These are phyloP conservation scores for Penstemon davidsonii DNA, from an alignment of 257 asterid genomes.

Conservation along the genomic window DNA sequence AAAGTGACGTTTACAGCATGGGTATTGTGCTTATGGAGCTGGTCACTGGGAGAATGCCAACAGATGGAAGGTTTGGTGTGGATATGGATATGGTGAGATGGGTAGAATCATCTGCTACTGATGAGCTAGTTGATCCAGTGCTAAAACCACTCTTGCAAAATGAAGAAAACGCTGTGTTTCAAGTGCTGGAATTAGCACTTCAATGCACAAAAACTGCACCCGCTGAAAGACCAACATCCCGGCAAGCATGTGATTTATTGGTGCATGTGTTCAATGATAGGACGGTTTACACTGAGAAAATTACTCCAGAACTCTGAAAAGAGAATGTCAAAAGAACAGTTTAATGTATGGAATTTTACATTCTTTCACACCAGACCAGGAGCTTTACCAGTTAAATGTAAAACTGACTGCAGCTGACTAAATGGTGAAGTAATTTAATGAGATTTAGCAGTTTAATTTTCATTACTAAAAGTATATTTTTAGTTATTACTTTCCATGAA, in stretches of 20 bases:
- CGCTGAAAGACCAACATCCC: conserved; percentile 77
- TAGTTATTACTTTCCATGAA: background rate
- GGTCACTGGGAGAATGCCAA: conserved; percentile 85
- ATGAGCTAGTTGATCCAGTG: conserved; percentile 65
- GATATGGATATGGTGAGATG: conserved; percentile 86
- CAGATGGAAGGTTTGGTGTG: conserved; percentile 67
- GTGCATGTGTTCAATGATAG: conserved; percentile 56
- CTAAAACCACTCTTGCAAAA: conserved; percentile 61
- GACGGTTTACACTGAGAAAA: conserved; percentile 45
- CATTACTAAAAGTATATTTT: background rate
- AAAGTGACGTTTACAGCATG: conserved; percentile 93
- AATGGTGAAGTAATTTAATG: background rate
- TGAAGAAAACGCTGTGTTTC: conserved; percentile 58
- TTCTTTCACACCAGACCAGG: background rate
- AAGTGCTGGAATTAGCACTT: conserved; percentile 72
- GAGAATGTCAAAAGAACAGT: background rate
- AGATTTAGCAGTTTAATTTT: background rate
- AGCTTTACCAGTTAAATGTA: background rate
- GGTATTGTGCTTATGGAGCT: conserved; percentile 96
- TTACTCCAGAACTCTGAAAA: conserved; percentile 38
- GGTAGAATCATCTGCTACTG: conserved; percentile 58
- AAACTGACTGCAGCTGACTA: background rate
- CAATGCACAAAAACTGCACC: conserved; percentile 90
- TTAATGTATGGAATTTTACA: conserved; percentile 2
- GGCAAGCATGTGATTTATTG: conserved; percentile 62